These are phyloP conservation scores for Kwoniella shivajii DNA, from an alignment of 1,284 basidiomycete genomes.

Conservation along the genomic window DNA sequence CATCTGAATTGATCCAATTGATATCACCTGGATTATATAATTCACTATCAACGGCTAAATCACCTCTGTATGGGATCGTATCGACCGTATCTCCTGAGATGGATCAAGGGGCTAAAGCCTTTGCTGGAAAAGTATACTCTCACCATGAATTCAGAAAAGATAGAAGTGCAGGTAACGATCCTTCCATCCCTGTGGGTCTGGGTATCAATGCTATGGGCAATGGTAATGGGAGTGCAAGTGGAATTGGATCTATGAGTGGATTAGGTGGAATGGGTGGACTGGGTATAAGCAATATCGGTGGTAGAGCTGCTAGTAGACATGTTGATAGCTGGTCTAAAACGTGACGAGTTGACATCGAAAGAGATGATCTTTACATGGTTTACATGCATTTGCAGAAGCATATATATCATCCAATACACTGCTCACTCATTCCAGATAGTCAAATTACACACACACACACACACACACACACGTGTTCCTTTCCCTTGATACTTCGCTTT, in stretches of 20 bases:
- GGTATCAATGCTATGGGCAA: conserved; percentile 6
- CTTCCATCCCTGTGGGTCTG: conserved; percentile 2
- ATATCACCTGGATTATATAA: conserved; percentile 21
- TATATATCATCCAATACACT: no score
- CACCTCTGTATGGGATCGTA: conserved; percentile 26
- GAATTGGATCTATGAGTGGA: neutral
- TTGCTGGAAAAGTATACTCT: conserved; percentile 35
- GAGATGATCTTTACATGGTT: no score
- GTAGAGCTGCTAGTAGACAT: conserved; percentile 23
- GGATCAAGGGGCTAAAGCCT: conserved; percentile 25
- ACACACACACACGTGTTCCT: no score
- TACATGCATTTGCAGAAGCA: no score
- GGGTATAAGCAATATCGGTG: neutral
- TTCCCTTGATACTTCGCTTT: no score
- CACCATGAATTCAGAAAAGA: conserved; percentile 31
- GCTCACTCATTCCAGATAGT: no score
- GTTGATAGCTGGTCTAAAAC: conserved; percentile 16
- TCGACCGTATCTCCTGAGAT: conserved; percentile 9
- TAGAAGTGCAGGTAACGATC: neutral
- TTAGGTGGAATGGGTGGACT: conserved; percentile 2
- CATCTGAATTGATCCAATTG: conserved; percentile 20
- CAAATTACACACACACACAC: no score
- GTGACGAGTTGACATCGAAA: no score
- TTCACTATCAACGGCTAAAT: conserved; percentile 17
- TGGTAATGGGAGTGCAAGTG: neutral